phyloP scores from a whole-genome alignment of 805 yeast species.

The Kodamaea kakaduensis region DNA sequence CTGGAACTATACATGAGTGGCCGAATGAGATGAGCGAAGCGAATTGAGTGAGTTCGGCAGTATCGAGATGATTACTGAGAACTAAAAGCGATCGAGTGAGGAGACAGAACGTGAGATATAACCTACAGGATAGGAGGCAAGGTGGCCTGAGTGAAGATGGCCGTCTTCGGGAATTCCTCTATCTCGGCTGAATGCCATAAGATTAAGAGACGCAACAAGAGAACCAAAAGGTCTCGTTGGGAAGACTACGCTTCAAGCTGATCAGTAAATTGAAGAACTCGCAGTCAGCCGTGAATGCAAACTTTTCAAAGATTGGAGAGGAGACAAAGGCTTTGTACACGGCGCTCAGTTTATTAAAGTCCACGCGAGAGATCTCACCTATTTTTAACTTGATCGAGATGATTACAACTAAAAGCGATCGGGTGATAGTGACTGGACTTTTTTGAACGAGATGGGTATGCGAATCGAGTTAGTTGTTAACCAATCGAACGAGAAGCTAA shows the following conservation, averaged over 20 bases:
- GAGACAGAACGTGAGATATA: slow-evolving; percentile 19
- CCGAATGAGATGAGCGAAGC: too few species aligned
- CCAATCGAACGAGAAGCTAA: too few species aligned
- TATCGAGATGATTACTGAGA: too few species aligned
- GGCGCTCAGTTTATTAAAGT: slow-evolving; percentile 1
- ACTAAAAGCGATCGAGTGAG: too few species aligned
- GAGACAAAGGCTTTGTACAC: slow-evolving; percentile 2
- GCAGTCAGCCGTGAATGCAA: slow-evolving; percentile 1
- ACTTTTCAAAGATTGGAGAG: slow-evolving; percentile 1
- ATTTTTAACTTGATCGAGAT: slow-evolving; percentile 4
- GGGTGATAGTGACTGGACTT: too few species aligned
- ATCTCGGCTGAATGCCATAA: slow-evolving; percentile 32
- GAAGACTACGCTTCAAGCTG: slow-evolving; percentile 6
- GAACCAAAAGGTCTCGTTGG: background rate
- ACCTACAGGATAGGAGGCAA: too few species aligned
- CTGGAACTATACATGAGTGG: too few species aligned
- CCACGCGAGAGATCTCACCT: slow-evolving; percentile 2
- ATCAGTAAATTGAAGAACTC: slow-evolving; percentile 3
- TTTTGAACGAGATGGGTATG: too few species aligned
- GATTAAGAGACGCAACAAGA: slow-evolving; percentile 12
- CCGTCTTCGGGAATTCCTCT: slow-evolving; percentile 21
- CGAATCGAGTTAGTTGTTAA: too few species aligned
- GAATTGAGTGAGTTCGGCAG: too few species aligned
- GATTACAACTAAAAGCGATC: too few species aligned
- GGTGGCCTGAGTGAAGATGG: too few species aligned